A percentile compares a stretch with the other conserved stretches of the same genome.
phyloP scores from a whole-genome alignment of 441 rosid genomes.

The Bocquillonia castaneifolia region DNA sequence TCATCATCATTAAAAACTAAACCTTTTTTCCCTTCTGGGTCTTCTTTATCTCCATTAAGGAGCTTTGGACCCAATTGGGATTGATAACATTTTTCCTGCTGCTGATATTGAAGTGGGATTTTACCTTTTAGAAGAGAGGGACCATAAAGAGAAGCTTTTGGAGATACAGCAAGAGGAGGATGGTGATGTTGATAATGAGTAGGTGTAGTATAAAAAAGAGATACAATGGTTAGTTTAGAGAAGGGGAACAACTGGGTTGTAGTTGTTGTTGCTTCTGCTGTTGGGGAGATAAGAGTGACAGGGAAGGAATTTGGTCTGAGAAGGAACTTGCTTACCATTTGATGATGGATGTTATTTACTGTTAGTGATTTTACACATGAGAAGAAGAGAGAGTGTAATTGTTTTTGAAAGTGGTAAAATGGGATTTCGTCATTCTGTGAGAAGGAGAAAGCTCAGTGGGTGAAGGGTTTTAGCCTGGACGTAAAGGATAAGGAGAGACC shows the following conservation, averaged over 20 bases:
- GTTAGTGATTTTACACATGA: background rate
- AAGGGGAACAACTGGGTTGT: conserved; percentile 19
- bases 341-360: background rate
- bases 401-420: background rate
- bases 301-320: conserved; percentile 34
- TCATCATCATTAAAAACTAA: background rate
- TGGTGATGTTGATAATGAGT: background rate
- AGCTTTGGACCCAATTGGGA: conserved; percentile 3
- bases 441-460: background rate
- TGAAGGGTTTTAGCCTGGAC: background rate
- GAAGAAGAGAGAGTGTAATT: no score
- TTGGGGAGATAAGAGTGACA: conserved; percentile 25
- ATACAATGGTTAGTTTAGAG: conserved; percentile 27
- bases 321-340: conserved; percentile 43
- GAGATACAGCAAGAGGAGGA: background rate
- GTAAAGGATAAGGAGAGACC: no score
- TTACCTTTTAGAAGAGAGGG: conserved; percentile 71
- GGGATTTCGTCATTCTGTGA: background rate
- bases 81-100: conserved; percentile 9
- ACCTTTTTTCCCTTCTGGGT: conserved; percentile 24
- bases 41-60: conserved; percentile 9
- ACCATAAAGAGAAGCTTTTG: conserved; percentile 45
- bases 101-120: conserved; percentile 23
- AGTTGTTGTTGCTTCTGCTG: background rate
- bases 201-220: conserved; percentile 33